Base-by-base conservation (phyloP, 2,329 filamentous ascomycete species). In the Periconia sp. region DNA sequence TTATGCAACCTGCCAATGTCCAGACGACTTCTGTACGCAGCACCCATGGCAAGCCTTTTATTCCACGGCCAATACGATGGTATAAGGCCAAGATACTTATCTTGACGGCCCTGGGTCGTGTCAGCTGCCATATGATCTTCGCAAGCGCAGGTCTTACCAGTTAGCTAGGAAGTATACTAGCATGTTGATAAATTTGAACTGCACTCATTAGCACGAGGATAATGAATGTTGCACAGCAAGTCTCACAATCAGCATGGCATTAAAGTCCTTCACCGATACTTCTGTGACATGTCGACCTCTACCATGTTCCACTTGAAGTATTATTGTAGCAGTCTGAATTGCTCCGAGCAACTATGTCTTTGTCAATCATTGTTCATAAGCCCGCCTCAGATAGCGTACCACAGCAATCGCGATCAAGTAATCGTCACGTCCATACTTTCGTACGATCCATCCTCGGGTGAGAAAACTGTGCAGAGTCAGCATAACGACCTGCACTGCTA, bases 81-180 rank as follows among this genome's bases (percentile, higher is more conserved):
- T 61, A 65, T 2, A 65, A 40, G 2, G 57, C 56, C 9, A 65
- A 36, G 10, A 63, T 62, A 42, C 59, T 63, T 58, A 65, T 61
- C 29, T 65, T 65, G 1, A 65, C 58, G 10, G 59, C 48, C 59
- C 60, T 63, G 9, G 9, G n/a, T 25, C 18, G 7, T 5, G 18
- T 33, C n/a, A 17, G 11, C 24, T n/a, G 9, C 33, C 5, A 13
- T 12, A 15, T 10, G 15, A 15, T 38, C 12, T 9, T 16, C 8
- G 1, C 3, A 11, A 2, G 8, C 13, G 7, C 10, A 9, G 6
- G 9, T 13, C 37, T 13, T 40, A 61, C 61, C 61, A 63, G 26
- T 61, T 65, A 11, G 53, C 59, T 18, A 58, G 36, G 21, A 61
- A 57, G 39, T 65, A 65, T 13, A 62, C 42, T 17, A 62, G 35